Evolutionary conservation across 2,329 filamentous ascomycete species (phyloP).

Genomic region (Neopestalotiopsis clavispora): DNA sequence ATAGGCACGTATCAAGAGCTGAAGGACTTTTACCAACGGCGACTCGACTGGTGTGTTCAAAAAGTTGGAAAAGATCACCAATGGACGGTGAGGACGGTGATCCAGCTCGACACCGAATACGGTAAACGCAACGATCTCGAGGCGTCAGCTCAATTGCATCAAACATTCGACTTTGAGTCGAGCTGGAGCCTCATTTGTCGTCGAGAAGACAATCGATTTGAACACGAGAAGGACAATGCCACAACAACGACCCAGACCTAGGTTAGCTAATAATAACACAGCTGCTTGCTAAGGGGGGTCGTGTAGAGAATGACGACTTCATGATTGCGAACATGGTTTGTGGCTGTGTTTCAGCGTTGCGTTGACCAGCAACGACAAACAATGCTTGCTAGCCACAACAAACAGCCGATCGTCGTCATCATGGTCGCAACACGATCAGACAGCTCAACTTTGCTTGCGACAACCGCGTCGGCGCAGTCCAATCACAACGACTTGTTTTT

Average conservation of each 20-base stretch:
- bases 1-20: constrained; percentile 8
- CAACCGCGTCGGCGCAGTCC: neutral
- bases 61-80: constrained; percentile 5
- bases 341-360: neutral
- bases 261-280: neutral
- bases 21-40: neutral
- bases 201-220: neutral
- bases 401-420: neutral
- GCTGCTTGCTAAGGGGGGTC: neutral
- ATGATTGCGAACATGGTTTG: neutral
- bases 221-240: neutral
- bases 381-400: neutral
- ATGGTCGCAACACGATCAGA: neutral
- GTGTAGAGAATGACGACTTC: neutral
- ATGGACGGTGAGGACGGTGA: neutral
- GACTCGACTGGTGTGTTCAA: neutral
- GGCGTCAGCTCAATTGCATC: constrained; percentile 3
- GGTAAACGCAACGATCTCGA: constrained; percentile 1
- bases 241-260: neutral
- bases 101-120: constrained; percentile 4
- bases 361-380: neutral
- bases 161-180: constrained; percentile 10
- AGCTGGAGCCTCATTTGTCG: neutral
- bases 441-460: neutral
- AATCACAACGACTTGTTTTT: neutral